Base-by-base conservation (phyloP, 1,284 basidiomycete genomes). In the Trametes hirsuta region DNA sequence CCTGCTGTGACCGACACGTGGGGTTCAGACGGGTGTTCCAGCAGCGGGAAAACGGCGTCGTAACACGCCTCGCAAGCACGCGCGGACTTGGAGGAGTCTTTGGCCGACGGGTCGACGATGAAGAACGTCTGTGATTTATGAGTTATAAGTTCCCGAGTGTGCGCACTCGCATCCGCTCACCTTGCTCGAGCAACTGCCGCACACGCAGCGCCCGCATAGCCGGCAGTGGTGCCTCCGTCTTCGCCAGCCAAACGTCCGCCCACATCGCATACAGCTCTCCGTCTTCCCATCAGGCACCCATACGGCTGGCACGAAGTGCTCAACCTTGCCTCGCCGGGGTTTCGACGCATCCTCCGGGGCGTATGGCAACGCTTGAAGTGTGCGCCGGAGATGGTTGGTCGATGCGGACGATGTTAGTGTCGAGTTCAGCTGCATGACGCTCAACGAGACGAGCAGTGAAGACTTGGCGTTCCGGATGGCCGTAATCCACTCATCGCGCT, bases 281-380 rank as follows among this genome's bases (percentile, higher is more conserved):
- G 91, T 88, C 69, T 85, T 90, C 58, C 85, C 85, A 71, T 97
- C 94, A 0, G 95, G 94, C 15, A 96, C 88, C 95, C 95, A 97
- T 10, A 97, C 86, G 0, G 95, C 91, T 3, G 95, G 94, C 1
- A 93, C 86, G 77, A 95, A 97, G 74, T 93, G 90, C 48, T 96
- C 93, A 39, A 96, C 87, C 63, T 81, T 83, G 4, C 82, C 79
- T 40, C 87, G 72, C 64, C 78, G 75, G 49, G 79, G 79, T 36
- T 69, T 61, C 24, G 62, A 61, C 53, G 74, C 66, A 47, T 70
- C 80, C 53, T 87, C 85, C 0, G 86, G 84, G 0, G 79, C 77
- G 69, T 88, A 86, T 0, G 89, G 90, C 44, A 93, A 75, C 1
- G 91, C 91, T 68, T 90, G 88, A 14, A 93, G 73, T 0, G 84